Percentiles rank a stretch among this genome's conserved stretches.
phyloP scores from a whole-genome alignment of 257 asterid genomes.

The Salvia splendens region DNA sequence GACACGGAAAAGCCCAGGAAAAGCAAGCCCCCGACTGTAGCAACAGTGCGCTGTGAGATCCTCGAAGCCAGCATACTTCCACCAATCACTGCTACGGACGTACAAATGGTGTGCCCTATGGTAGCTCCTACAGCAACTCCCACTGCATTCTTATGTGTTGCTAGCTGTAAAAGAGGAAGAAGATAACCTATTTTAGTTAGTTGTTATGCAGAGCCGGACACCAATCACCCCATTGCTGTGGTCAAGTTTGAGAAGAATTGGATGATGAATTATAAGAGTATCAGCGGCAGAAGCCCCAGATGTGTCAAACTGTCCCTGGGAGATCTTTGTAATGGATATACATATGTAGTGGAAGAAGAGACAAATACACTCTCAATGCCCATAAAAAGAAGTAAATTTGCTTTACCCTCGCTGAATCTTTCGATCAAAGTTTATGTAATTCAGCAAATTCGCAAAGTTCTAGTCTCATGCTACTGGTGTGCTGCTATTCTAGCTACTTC shows the following conservation, averaged over 20 bases:
- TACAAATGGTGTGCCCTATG: constrained; percentile 85
- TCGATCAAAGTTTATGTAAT: background rate
- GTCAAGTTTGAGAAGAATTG: background rate
- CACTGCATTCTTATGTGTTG: constrained; percentile 90
- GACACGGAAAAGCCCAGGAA: constrained; percentile 90
- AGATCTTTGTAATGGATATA: background rate
- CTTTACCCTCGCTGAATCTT: background rate
- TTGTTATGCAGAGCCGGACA: background rate
- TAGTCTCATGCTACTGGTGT: background rate
- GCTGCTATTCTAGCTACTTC: background rate
- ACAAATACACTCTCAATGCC: background rate
- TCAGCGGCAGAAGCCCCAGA: background rate
- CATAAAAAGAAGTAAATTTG: background rate
- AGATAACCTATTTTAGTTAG: background rate
- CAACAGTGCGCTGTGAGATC: constrained; percentile 95
- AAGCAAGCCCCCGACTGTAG: constrained; percentile 83
- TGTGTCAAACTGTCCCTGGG: background rate
- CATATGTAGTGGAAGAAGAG: background rate
- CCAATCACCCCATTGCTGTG: background rate
- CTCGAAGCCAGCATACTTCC: constrained; percentile 97
- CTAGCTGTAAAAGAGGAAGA: constrained; percentile 54
- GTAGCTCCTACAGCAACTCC: constrained; percentile 89
- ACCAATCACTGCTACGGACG: constrained; percentile 89
- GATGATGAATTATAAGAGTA: background rate
- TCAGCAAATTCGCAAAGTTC: background rate